phyloP scores from a whole-genome alignment of 208 protist genomes.

The Strigomonas oncopelti region DNA sequence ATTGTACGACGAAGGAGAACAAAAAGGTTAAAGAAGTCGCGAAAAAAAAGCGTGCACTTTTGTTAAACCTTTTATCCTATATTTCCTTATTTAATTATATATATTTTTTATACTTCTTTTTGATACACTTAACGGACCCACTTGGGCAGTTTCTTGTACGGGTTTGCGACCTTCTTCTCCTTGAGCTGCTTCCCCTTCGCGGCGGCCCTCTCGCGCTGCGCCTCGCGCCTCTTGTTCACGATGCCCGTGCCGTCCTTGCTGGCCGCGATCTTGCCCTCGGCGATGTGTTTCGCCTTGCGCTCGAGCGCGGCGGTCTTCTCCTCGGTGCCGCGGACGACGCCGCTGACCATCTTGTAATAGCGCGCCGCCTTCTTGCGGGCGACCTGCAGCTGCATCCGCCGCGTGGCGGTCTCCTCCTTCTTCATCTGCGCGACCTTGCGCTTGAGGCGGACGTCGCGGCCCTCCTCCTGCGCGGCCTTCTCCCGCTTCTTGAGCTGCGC shows the following conservation, averaged over 20 bases:
- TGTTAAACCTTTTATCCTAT: no score
- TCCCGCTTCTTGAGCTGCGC: constrained; percentile 49
- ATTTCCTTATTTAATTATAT: neutral
- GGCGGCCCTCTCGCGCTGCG: constrained; percentile 33
- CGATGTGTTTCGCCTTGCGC: constrained; percentile 76
- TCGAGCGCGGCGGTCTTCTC: constrained; percentile 62
- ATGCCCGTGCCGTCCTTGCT: constrained; percentile 54
- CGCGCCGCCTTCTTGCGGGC: constrained; percentile 85
- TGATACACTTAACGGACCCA: constrained; percentile 64
- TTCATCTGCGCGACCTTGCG: constrained; percentile 69
- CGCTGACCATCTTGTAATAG: constrained; percentile 89
- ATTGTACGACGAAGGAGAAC: no score
- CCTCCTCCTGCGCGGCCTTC: constrained; percentile 32
- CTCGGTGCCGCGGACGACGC: constrained; percentile 55
- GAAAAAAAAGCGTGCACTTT: no score
- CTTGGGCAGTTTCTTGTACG: constrained; percentile 86
- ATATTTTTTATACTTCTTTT: constrained; percentile 15
- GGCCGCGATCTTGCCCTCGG: constrained; percentile 53
- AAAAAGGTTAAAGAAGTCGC: constrained; percentile 5
- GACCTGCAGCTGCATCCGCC: constrained; percentile 89
- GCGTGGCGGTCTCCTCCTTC: constrained; percentile 67
- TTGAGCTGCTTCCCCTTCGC: constrained; percentile 50
- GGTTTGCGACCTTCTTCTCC: constrained; percentile 66
- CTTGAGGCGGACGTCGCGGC: constrained; percentile 44
- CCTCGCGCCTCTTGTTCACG: constrained; percentile 59